A percentile compares a stretch with the other conserved stretches of the same genome.
These are phyloP conservation scores for Pseudomonodictys pantanalensis DNA, from an alignment of 495 filamentous ascomycete genomes.

Conservation along the genomic window DNA sequence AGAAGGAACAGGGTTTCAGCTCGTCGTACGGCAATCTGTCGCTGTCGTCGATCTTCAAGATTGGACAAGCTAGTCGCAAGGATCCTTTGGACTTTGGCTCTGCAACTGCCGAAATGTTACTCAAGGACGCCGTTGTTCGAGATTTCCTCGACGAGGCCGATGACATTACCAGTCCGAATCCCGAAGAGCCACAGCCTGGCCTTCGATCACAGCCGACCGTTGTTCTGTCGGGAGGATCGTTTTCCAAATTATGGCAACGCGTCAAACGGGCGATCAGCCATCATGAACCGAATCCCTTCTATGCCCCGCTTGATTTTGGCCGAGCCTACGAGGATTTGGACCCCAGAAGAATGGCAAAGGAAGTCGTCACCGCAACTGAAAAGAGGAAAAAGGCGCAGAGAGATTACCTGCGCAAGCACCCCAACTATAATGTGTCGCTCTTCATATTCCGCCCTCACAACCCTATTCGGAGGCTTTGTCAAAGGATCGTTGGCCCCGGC, in stretches of 20 bases:
- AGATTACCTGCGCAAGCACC: conserved; percentile 83
- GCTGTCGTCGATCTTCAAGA: conserved; percentile 80
- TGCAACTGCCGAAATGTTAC: conserved; percentile 86
- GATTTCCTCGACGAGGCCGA: conserved; percentile 84
- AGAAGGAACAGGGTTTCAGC: conserved; percentile 71
- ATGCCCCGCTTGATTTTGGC: conserved; percentile 73
- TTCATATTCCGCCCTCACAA: conserved; percentile 80
- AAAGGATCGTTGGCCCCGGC: conserved; percentile 87
- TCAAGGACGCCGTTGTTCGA: conserved; percentile 90
- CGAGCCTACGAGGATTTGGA: conserved; percentile 73
- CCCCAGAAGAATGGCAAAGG: conserved; percentile 78
- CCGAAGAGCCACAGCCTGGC: conserved; percentile 23
- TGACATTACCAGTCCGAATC: conserved; percentile 9
- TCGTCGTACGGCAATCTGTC: conserved; percentile 61
- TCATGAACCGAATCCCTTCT: conserved; percentile 91
- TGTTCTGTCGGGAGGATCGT: conserved; percentile 44
- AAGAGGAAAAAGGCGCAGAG: conserved; percentile 81
- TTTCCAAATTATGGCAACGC: conserved; percentile 57
- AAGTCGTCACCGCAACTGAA: conserved; percentile 80
- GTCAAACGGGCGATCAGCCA: conserved; percentile 53
- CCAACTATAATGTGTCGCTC: conserved; percentile 87
- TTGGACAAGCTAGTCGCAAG: conserved; percentile 65
- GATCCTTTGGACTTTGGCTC: conserved; percentile 87
- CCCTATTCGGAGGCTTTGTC: conserved; percentile 75
- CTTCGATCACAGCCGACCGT: conserved; percentile 35